phyloP scores from a whole-genome alignment of 306 rosid species.

The Malus domestica region ASM211411v1 NC_041789.1:736001-736500 shows the following conservation, averaged over 20 bases:
- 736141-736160: neutral
- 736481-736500: too few relatives aligned
- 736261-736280: neutral
- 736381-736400: neutral
- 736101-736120: neutral
- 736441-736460: neutral
- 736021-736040: neutral
- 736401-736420: neutral
- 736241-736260: constrained; percentile 16
- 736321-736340: too few relatives aligned
- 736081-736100: neutral
- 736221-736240: neutral
- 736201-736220: neutral
- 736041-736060: neutral
- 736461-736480: too few relatives aligned
- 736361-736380: too few relatives aligned
- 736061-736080: neutral
- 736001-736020: neutral
- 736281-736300: neutral
- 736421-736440: neutral
- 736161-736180: neutral
- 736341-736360: too few relatives aligned
- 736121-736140: neutral
- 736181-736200: neutral
- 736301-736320: neutral